Evolutionary conservation across 192 early-diverging fungal species (phyloP).

Genomic region (Chytriomyces sp.): DNA sequence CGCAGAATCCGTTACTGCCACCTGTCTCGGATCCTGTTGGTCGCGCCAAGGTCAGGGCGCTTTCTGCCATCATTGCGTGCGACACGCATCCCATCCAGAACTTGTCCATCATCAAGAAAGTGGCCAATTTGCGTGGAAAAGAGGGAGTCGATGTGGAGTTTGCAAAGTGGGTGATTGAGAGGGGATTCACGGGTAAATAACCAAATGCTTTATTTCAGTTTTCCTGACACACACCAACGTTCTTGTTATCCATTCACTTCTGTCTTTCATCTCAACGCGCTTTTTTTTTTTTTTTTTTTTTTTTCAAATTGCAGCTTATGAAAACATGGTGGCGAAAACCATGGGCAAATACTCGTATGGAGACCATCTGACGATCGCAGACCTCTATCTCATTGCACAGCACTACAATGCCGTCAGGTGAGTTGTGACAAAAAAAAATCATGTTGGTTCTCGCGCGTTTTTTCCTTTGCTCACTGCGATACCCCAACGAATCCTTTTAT

Average conservation of each 20-base stretch:
- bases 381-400: constrained; percentile 79
- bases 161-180: constrained; percentile 60
- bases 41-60: constrained; percentile 71
- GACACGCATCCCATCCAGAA: constrained; percentile 93
- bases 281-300: too few relatives aligned
- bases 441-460: neutral
- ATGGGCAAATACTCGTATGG: constrained; percentile 80
- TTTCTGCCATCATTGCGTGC: constrained; percentile 72
- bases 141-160: constrained; percentile 57
- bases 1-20: constrained; percentile 74
- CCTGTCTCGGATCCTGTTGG: constrained; percentile 55
- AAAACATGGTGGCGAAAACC: constrained; percentile 64
- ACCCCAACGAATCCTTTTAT: neutral
- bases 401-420: constrained; percentile 78
- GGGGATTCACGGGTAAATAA: constrained; percentile 70
- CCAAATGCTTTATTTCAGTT: neutral
- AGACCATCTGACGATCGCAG: constrained; percentile 83
- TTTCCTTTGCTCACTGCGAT: too few relatives aligned
- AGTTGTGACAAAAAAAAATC: neutral
- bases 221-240: neutral
- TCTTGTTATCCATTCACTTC: neutral
- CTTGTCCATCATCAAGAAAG: constrained; percentile 69
- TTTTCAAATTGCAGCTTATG: constrained; percentile 51
- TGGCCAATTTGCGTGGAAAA: constrained; percentile 49
- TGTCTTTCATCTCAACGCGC: neutral